Conservation (phyloP, 148 eudicot species). For the Amaranthus palmeri region DNA sequence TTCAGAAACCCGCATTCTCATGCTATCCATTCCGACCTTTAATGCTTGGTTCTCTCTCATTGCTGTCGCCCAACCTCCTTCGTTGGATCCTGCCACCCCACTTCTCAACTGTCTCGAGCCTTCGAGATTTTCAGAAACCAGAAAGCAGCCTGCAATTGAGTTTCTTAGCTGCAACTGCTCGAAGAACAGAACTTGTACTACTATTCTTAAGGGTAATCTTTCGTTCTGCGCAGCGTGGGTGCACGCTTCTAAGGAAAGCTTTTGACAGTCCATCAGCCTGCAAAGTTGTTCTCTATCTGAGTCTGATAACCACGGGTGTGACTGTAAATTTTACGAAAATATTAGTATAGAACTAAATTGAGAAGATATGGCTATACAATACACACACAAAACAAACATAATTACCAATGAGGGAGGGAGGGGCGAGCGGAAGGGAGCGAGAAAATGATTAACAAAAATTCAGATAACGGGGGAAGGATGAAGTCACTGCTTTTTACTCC, state of each 20-base stretch:
- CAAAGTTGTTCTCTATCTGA: slow-evolving; percentile 73
- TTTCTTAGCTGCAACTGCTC: slow-evolving; percentile 85
- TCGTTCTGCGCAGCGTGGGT: slow-evolving; percentile 90
- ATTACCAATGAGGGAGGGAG: too few species aligned
- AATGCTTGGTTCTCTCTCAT: slow-evolving; percentile 72
- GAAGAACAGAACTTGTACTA: slow-evolving; percentile 88
- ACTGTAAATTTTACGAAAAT: slow-evolving; percentile 34
- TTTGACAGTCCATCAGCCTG: slow-evolving; percentile 87
- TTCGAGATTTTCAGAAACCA: slow-evolving; percentile 69
- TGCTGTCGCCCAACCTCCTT: slow-evolving; percentile 61
- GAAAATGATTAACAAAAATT: too few species aligned
- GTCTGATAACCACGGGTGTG: slow-evolving; percentile 78
- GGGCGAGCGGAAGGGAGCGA: too few species aligned
- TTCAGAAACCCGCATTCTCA: slow-evolving; percentile 81
- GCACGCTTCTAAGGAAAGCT: slow-evolving; percentile 88
- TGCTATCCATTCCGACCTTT: slow-evolving; percentile 81
- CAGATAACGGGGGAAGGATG: too few species aligned
- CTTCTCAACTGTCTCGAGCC: slow-evolving; percentile 61
- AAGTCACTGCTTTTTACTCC: too few species aligned
- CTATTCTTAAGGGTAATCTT: slow-evolving; percentile 61
- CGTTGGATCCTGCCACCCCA: slow-evolving; percentile 41
- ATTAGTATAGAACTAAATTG: neutral
- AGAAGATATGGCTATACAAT: neutral
- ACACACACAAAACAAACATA: neutral
- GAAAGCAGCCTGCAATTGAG: slow-evolving; percentile 80